A percentile compares a stretch with the other conserved stretches of the same genome.
Evolutionary conservation across 208 protist species (phyloP).

Genomic region (Leishmania lainsoni): DNA sequence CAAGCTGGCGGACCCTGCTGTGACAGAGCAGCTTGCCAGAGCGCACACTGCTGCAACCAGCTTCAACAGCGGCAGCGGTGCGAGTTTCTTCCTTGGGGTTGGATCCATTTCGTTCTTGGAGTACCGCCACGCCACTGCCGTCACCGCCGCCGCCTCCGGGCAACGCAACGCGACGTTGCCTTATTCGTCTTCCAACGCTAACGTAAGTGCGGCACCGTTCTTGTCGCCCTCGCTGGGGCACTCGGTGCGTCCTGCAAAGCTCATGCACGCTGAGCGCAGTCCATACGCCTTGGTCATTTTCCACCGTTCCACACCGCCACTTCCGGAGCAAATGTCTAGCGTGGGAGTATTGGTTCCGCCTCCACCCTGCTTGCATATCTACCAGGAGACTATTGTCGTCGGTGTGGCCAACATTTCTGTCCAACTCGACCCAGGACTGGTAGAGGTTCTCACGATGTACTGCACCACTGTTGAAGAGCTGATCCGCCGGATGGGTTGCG

Average conservation of each 20-base stretch:
- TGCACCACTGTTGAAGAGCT: conserved; percentile 11
- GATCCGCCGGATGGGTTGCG: neutral
- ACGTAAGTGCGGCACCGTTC: neutral
- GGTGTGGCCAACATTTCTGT: conserved; percentile 30
- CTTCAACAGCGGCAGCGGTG: conserved; percentile 1
- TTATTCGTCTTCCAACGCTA: neutral
- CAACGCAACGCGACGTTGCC: neutral
- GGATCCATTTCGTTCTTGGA: conserved; percentile 30
- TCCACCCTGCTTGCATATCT: neutral
- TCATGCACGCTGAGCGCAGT: conserved; percentile 31
- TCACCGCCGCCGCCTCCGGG: neutral
- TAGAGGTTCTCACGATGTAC: conserved; percentile 29
- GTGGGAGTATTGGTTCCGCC: neutral
- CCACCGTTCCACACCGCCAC: conserved; percentile 19
- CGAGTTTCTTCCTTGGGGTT: conserved; percentile 27
- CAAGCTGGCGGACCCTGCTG: conserved; percentile 17
- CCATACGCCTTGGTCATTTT: conserved; percentile 41
- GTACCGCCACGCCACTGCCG: conserved; percentile 28
- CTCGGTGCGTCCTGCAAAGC: conserved; percentile 18
- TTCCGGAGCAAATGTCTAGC: conserved; percentile 2
- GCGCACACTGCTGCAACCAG: neutral
- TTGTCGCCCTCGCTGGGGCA: neutral
- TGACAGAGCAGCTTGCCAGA: conserved; percentile 18
- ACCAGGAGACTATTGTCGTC: conserved; percentile 33
- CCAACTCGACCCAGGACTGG: conserved; percentile 25